Evolutionary conservation across 495 filamentous ascomycete genomes (phyloP), one percentile per base, ranked within the genome.

Genomic region (Penicillium samsonianum): DNA sequence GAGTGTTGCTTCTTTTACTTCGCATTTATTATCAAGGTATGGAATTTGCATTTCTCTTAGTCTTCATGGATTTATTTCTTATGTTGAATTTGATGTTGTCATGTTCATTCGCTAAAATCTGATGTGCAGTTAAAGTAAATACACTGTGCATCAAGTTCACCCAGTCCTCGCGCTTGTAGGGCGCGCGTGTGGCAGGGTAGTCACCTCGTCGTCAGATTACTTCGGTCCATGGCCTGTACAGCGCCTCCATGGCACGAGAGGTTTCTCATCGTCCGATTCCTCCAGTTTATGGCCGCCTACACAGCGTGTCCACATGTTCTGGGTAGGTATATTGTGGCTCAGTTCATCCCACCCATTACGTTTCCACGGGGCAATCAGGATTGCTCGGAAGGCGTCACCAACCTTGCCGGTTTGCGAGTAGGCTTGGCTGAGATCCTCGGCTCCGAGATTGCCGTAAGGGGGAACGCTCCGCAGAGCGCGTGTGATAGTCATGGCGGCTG

Each of bases 321-420:
- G 35, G 35, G 65, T 55, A 23, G 71, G 67, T 19, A 74, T 46
- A 33, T 62, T 57, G 58, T 76, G 61, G 20, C 47, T 62, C 53
- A 80, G 53, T 46, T 65, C 77, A 37, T 75, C 72, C 92, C 92
- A 96, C 5, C 87, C 88, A 23, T 71, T 70, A 37, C 58, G 69
- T 48, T 67, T 77, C 91, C 91, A 97, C 23, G 94, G 95, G 26
- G 93, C 87, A 49, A 94, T 63, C 78, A 94, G 82, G 50, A 94
- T 80, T 30, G 87, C 88, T 57, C 80, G 81, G 71, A 96, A 86
- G 22, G 88, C 88, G 75, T 94, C 90, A 33, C 79, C 79, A 12
- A 84, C 75, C 50, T 79, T 84, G 22, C 87, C 85, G 9, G 88
- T 89, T 10, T 90, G 89, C 2, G 88, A 84, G 75, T 89, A 90